Evolutionary conservation across 306 rosid genomes (phyloP).

Genomic region (Citrullus colocynthis): DNA sequence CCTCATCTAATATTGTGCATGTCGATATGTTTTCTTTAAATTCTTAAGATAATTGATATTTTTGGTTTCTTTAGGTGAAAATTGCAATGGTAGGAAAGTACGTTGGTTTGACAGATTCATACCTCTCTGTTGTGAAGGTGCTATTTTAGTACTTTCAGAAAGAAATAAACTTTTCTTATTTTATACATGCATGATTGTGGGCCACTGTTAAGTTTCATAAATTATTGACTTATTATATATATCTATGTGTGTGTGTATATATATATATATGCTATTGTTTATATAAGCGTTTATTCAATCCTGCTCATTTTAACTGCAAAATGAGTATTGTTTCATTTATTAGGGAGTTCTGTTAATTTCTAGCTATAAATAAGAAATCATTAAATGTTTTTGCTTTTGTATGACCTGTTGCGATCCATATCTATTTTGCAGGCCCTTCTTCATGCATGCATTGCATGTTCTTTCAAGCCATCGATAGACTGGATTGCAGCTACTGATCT

Average conservation of each 20-base stretch:
- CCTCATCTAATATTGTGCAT: neutral
- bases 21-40: neutral
- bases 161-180: neutral
- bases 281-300: neutral
- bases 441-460: conserved; percentile 87
- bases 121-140: conserved; percentile 95
- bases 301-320: conserved; percentile 11
- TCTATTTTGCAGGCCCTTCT: conserved; percentile 65
- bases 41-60: conserved; percentile 13
- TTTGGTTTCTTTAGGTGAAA: conserved; percentile 50
- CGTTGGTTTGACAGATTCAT: conserved; percentile 92
- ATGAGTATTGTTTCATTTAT: neutral
- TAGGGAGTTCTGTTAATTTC: neutral
- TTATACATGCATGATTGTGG: neutral
- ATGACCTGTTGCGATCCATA: neutral
- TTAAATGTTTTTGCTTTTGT: neutral
- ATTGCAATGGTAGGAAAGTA: conserved; percentile 99
- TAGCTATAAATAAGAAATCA: neutral
- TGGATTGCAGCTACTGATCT: conserved; percentile 99
- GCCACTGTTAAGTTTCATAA: neutral
- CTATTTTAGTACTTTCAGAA: conserved; percentile 1
- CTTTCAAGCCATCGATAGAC: conserved; percentile 73
- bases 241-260: neutral
- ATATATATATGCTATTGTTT: neutral
- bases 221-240: neutral